Base-by-base conservation (phyloP, 192 early-diverging fungal species). In the Podila verticillata region DNA sequence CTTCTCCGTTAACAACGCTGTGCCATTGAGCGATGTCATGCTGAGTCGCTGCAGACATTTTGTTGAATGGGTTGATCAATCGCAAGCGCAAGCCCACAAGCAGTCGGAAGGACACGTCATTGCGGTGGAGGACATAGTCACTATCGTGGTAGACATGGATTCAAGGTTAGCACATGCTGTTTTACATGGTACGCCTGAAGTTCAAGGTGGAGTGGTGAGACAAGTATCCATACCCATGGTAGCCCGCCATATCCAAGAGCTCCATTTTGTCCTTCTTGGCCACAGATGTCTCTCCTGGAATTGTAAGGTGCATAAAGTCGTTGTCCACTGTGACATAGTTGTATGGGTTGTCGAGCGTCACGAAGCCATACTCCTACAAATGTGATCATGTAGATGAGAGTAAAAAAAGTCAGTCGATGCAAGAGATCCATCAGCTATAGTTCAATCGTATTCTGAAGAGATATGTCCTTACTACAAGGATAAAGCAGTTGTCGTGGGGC, bases 311-410 rank as follows among this genome's bases (percentile, higher is more conserved):
- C 67, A 73, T 56, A 61, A 89, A 85, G 66, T 86, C 84, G 20
- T 84, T 70, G 61, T 90, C 89, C 9, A 90, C 48, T 4, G 48
- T 64, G 8, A 89, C 81, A 56, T 83, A 85, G 47, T 89, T 89
- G 61, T 82, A 90, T 13, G 66, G 81, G 61, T 90, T 90, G n/a
- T 85, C 61, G 2, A 82, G 65, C 9, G 87, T 69, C 7, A 86
- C 84, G 73, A 90, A 90, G 1, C 89, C 89, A 48, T 90, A 90
- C 57, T 90, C 89, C 49, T 82, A 80, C 0, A 34, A n/a, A 36
- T 15, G n/a, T 0, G 30, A 54, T 2, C 24, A 54, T 3, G 39
- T 44, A 15, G 39, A 13, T 48, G 28, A 57, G 28, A 3, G 17
- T 6, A 4, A 7, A 65, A 17, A 30, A 24, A 7, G 5, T 30